Evolutionary conservation across 257 asterid species (phyloP).

Genomic region (Avicennia marina): DNA sequence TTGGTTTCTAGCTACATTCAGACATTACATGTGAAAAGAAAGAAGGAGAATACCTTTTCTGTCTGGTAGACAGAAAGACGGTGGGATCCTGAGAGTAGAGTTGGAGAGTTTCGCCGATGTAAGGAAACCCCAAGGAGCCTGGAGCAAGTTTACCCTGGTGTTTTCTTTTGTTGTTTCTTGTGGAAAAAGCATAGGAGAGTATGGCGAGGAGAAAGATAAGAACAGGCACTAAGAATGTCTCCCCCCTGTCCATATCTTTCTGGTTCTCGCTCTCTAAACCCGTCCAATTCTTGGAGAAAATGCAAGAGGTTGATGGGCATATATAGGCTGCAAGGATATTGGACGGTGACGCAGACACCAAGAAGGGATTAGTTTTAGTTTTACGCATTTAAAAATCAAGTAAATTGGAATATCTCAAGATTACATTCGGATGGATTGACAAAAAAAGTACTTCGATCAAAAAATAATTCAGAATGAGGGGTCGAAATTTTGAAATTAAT

Average conservation of each 20-base stretch:
- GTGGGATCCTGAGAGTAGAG: slow-evolving; percentile 79
- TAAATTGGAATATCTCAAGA: too few relatives aligned
- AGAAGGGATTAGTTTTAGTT: too few relatives aligned
- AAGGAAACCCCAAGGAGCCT: slow-evolving; percentile 92
- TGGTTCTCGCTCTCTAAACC: background rate
- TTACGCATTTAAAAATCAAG: too few relatives aligned
- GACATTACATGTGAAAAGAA: background rate
- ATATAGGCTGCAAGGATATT: slow-evolving; percentile 9
- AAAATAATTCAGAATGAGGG: too few relatives aligned
- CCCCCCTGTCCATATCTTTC: slow-evolving; percentile 23
- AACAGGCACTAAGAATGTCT: slow-evolving; percentile 18
- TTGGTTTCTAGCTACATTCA: too few relatives aligned
- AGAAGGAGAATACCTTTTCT: slow-evolving; percentile 38
- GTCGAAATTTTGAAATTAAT: too few relatives aligned
- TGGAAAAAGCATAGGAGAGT: slow-evolving; percentile 18
- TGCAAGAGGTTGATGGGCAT: slow-evolving; percentile 8
- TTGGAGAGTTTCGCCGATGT: slow-evolving; percentile 74
- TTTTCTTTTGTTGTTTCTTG: background rate
- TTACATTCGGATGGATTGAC: too few relatives aligned
- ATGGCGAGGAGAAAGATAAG: slow-evolving; percentile 21
- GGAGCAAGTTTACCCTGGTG: slow-evolving; percentile 56
- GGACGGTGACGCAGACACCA: background rate
- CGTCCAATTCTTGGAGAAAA: background rate
- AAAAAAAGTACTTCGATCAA: too few relatives aligned
- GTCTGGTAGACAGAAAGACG: slow-evolving; percentile 46